These are phyloP conservation scores for Melaleuca alternifolia DNA, from an alignment of 345 rosid genomes.

Conservation along the genomic window DNA sequence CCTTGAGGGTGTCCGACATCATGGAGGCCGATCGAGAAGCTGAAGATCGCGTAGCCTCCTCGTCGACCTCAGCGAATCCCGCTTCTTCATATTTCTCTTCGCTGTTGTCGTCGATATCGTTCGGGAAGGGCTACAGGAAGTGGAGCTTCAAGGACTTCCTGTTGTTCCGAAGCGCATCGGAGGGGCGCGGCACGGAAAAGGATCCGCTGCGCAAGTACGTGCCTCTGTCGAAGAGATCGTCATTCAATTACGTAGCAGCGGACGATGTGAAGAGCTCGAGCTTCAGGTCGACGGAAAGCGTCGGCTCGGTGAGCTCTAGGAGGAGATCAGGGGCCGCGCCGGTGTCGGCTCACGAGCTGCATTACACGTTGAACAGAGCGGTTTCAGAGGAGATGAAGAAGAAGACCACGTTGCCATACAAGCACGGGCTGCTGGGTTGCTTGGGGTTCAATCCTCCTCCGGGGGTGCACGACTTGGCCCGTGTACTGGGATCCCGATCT, in stretches of 20 bases:
- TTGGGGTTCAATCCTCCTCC: constrained; percentile 57
- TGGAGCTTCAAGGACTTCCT: constrained; percentile 82
- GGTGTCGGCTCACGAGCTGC: constrained; percentile 74
- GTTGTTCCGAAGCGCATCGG: constrained; percentile 84
- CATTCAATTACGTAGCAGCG: neutral
- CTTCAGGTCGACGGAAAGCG: constrained; percentile 60
- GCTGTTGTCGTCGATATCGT: constrained; percentile 55
- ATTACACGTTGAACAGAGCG: constrained; percentile 80
- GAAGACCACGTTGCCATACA: constrained; percentile 88
- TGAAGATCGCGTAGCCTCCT: neutral
- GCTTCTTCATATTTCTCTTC: constrained; percentile 36
- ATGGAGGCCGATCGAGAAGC: constrained; percentile 28
- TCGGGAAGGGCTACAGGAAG: constrained; percentile 42
- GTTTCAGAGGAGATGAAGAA: constrained; percentile 79
- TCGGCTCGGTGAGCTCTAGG: constrained; percentile 35
- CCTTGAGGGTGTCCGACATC: constrained; percentile 59
- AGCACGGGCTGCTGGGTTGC: constrained; percentile 82
- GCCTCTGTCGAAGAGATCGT: constrained; percentile 35
- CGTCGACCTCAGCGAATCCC: constrained; percentile 4
- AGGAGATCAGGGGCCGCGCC: constrained; percentile 28
- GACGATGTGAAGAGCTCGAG: constrained; percentile 44
- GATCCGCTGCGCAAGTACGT: constrained; percentile 40
- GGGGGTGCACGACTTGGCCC: constrained; percentile 50
- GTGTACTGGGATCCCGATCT: constrained; percentile 33
- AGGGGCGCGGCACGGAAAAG: constrained; percentile 58